A percentile compares a stretch with the other conserved stretches of the same genome.
These are phyloP conservation scores for Kuraishia cidri DNA, from an alignment of 805 yeast species.

Conservation along the genomic window DNA sequence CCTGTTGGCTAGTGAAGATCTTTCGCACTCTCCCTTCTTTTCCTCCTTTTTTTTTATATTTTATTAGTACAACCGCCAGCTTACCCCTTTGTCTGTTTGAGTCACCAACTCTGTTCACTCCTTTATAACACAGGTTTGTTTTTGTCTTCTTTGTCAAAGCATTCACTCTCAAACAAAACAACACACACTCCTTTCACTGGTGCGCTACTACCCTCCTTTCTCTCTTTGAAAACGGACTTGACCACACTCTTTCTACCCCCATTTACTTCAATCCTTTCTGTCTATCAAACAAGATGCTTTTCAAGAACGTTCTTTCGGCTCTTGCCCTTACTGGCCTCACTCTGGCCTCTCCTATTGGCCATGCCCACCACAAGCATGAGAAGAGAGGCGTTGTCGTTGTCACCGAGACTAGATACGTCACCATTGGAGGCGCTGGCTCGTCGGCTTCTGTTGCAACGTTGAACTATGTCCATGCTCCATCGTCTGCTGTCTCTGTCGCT, in stretches of 20 bases:
- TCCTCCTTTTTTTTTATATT: background rate
- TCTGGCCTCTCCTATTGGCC: slow-evolving; percentile 52
- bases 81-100: slow-evolving; percentile 1
- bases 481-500: slow-evolving; percentile 9
- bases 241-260: background rate
- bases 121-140: background rate
- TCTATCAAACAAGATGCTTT: slow-evolving; percentile 11
- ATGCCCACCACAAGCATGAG: slow-evolving; percentile 51
- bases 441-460: slow-evolving; percentile 19
- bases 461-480: slow-evolving; percentile 19
- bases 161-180: background rate
- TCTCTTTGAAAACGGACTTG: no score
- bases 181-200: no score
- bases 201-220: no score
- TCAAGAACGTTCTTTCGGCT: slow-evolving; percentile 29
- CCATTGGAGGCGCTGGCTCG: slow-evolving; percentile 26
- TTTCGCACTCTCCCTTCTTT: no score
- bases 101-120: slow-evolving; percentile 4
- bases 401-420: slow-evolving; percentile 39
- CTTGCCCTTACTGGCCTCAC: slow-evolving; percentile 35
- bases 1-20: no score
- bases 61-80: background rate
- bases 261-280: background rate
- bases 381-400: slow-evolving; percentile 44
- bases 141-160: background rate